Evolutionary conservation across 345 rosid species (phyloP).

Genomic region (Diplotaxis tenuifolia): DNA sequence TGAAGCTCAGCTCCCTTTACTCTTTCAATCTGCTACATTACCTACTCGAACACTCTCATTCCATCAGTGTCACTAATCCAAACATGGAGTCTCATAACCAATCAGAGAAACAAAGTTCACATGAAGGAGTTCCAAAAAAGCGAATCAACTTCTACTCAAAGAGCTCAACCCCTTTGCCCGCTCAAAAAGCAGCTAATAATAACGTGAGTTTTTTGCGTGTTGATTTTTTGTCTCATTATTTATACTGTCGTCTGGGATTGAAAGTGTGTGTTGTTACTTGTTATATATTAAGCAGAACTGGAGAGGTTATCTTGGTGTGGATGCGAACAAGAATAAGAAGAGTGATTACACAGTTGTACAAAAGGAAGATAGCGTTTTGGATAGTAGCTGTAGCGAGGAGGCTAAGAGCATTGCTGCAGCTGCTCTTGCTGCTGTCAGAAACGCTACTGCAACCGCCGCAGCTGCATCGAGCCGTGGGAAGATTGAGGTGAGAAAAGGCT

Average conservation of each 20-base stretch:
- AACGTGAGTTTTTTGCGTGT: constrained; percentile 30
- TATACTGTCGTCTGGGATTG: neutral
- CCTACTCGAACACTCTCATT: neutral
- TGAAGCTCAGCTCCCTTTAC: neutral
- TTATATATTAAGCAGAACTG: constrained; percentile 21
- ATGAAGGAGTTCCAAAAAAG: constrained; percentile 32
- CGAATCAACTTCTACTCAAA: constrained; percentile 26
- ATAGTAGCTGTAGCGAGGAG: constrained; percentile 49
- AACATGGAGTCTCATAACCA: constrained; percentile 33
- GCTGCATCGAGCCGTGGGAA: constrained; percentile 63
- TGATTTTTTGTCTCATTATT: neutral
- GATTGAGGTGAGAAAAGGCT: constrained; percentile 59
- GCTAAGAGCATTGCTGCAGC: constrained; percentile 78
- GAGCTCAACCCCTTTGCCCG: constrained; percentile 24
- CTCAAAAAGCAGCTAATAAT: constrained; percentile 30
- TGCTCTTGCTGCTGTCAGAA: constrained; percentile 82
- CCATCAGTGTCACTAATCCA: neutral
- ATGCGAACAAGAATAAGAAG: constrained; percentile 13
- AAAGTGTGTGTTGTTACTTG: neutral
- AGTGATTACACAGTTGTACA: constrained; percentile 5
- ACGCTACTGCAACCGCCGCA: constrained; percentile 69
- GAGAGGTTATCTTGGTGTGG: constrained; percentile 30
- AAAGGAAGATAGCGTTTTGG: constrained; percentile 31
- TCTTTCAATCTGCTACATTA: neutral
- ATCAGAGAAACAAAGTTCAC: neutral